phyloP scores from a whole-genome alignment of 805 yeast species.

The Yarrowia sp. region DNA sequence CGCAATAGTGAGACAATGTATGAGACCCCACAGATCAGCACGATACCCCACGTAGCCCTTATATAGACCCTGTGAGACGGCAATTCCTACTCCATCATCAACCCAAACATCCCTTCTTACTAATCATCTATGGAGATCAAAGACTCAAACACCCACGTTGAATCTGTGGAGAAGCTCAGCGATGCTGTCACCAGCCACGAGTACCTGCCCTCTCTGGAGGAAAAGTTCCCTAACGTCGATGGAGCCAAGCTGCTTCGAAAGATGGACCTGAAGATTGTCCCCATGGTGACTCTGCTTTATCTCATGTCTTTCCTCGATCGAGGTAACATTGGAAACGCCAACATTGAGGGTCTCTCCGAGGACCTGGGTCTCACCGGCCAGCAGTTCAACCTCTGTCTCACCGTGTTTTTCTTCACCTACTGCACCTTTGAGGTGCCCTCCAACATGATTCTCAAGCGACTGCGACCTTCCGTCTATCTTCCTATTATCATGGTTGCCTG shows the following conservation, averaged over 20 bases:
- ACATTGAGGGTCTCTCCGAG: constrained; percentile 48
- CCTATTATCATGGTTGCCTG: constrained; percentile 37
- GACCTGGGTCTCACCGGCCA: constrained; percentile 39
- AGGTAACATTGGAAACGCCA: constrained; percentile 53
- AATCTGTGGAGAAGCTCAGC: constrained; percentile 13
- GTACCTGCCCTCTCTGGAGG: constrained; percentile 6
- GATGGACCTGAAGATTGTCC: constrained; percentile 45
- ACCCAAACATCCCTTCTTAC: neutral
- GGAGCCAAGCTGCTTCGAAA: constrained; percentile 36
- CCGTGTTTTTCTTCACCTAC: constrained; percentile 41
- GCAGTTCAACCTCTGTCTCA: constrained; percentile 41
- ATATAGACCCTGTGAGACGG: neutral
- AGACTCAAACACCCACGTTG: neutral
- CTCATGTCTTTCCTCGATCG: constrained; percentile 51
- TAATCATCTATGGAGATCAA: neutral
- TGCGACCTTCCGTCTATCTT: constrained; percentile 41
- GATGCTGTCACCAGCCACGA: neutral
- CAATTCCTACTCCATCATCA: neutral
- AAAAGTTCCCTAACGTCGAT: constrained; percentile 28
- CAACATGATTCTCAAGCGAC: constrained; percentile 33
- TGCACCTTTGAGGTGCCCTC: constrained; percentile 34
- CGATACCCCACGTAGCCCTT: neutral
- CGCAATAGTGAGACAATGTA: neutral
- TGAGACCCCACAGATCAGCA: constrained; percentile 8
- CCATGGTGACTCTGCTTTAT: constrained; percentile 47